phyloP scores from a whole-genome alignment of 257 asterid species.

The Lycium barbarum region DNA sequence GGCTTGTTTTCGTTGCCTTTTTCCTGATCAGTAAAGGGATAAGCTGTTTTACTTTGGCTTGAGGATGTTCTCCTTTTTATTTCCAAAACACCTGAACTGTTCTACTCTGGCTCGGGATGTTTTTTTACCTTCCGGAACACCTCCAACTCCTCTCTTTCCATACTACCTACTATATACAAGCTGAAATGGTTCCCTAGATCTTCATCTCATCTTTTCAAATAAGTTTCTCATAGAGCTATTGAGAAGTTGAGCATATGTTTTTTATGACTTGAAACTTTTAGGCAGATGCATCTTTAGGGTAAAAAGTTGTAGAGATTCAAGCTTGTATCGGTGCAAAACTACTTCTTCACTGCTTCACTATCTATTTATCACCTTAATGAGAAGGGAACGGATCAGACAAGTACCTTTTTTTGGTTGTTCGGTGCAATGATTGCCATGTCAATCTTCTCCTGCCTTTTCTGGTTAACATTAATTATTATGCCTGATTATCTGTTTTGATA shows the following conservation, averaged over 20 bases:
- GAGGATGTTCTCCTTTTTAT: not conserved
- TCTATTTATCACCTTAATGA: not conserved
- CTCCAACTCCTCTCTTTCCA: not conserved
- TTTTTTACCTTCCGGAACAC: not conserved
- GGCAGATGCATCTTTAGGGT: not conserved
- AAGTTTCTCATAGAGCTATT: conserved; percentile 8
- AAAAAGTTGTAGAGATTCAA: not conserved
- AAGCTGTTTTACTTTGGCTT: no score
- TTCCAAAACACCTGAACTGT: not conserved
- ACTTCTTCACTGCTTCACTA: not conserved
- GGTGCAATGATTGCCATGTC: not conserved
- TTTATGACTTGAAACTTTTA: not conserved
- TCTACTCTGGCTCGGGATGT: not conserved
- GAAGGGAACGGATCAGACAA: not conserved
- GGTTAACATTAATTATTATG: not conserved
- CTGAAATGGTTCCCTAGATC: not conserved
- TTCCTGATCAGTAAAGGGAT: no score
- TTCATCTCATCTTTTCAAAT: not conserved
- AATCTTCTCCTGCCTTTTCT: conserved; percentile 7
- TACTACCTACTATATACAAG: not conserved
- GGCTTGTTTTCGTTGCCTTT: no score
- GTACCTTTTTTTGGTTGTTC: not conserved
- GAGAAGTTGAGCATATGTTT: not conserved
- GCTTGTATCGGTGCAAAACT: not conserved
- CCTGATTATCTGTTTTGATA: not conserved